Evolutionary conservation across 2,329 filamentous ascomycete genomes (phyloP), one percentile per base, ranked within the genome.

Genomic region (Hypoxylon sp.): DNA sequence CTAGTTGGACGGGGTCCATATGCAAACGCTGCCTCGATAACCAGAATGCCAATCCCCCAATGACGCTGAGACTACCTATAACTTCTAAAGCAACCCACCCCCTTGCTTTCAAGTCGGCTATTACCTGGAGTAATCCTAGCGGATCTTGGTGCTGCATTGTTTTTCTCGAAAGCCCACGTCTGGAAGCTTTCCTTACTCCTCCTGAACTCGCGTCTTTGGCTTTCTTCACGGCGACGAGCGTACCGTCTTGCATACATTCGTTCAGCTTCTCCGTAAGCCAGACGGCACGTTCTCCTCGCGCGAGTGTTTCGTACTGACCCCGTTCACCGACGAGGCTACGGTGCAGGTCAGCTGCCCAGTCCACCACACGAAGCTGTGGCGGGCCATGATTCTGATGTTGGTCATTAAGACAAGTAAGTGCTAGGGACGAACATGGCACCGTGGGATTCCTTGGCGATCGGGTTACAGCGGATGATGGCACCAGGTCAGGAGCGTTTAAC

Each of bases 341-440:
- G 75, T 96, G 92, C 0, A 97, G 82, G 71, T 96, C 91, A 6
- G 88, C 85, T 0, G 93, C 93, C 93, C 93, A 97, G 73, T 91
- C 91, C 1, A 90, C 91, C 16, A 96, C 83, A 5, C 90, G 85
- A n/a, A 95, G 83, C 55, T 78, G 79, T 1, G 78, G 76, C 11
- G 77, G 71, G 7, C 73, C 71, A 50, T 78, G 75, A 26, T 80
- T 76, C 28, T 74, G 72, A 58, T 75, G 71, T 65, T 78, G 72
- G 50, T 78, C 86, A 38, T 85, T 81, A 56, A 91, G 82, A 59
- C 87, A 82, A 4, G 89, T 85, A 50, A 92, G 80, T 4, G 88
- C 83, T 70, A 87, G 87, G n/a, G 83, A 84, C 3, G 61, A 80
- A 76, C 55, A 80, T 69, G 62, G 75, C 50, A 71, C 75, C 30